Base-by-base conservation (phyloP, 176 grass and related monocot genomes). In the Carex parvula region DNA sequence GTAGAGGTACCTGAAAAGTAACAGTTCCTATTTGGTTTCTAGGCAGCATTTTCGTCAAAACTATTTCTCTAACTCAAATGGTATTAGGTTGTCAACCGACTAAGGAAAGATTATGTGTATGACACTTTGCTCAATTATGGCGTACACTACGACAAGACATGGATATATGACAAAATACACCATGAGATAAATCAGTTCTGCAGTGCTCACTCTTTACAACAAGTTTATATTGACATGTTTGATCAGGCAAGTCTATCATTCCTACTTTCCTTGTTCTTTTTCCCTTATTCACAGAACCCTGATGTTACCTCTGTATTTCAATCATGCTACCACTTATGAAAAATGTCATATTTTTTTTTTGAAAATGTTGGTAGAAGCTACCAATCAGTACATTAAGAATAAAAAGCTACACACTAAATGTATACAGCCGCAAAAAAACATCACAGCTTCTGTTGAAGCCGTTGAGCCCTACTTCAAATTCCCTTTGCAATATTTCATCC, bases 101-200 rank as follows among this genome's bases (percentile, higher is more conserved):
- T 99, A 79, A 89, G 82, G 14, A 99, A 96, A 92, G 88, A 92
- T 37, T 96, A 82, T 79, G 97, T 96, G 63, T 89, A 96, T 81
- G 89, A 96, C 4, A 99, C 97, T 71, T 84, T 99, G 60, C 97
- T 94, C 84, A 90, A 99, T 64, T 99, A 99, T 91, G 97, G 97
- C 12, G 84, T 99, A 53, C 85, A 94, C 77, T 99, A 99, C 85
- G 97, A 96, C 57, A 99, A 96, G 85, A 94, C 93, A 85, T 99
- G 97, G 97, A 99, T 99, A 86, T 99, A 99, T 83, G 97, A 99
- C 80, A 99, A 99, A 86, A 99, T 99, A 86, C 97, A 99, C 81
- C 97, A 99, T 87, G 97, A 99, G 87, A 99, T 99, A 85, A 99
- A 99, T 87, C 93, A 99, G 81, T 99, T 99, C 84, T 99, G 97